Evolutionary conservation across 371 early-diverging fungal species (phyloP).

Genomic region (Lichtheimia ramosa): DNA sequence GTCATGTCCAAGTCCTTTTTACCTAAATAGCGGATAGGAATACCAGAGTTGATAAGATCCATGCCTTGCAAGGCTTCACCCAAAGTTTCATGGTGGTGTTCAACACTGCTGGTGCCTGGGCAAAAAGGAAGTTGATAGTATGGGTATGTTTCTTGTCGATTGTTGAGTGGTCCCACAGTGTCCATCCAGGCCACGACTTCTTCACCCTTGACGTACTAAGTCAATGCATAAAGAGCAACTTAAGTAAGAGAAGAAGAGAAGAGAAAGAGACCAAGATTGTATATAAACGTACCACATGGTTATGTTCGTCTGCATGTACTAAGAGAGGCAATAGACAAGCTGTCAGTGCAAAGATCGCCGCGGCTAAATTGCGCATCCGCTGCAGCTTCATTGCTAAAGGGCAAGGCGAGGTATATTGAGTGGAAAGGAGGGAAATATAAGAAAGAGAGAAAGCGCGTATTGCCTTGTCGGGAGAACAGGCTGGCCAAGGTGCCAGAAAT

Average conservation of each 20-base stretch:
- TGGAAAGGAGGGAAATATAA: no score
- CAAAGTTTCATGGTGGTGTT: conserved; percentile 77
- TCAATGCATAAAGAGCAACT: background rate
- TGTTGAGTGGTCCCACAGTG: conserved; percentile 70
- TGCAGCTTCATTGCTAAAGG: conserved; percentile 3
- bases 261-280: background rate
- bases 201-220: conserved; percentile 53
- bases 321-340: background rate
- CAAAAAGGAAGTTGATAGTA: conserved; percentile 80
- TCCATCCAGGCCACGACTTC: conserved; percentile 74
- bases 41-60: conserved; percentile 73
- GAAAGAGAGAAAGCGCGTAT: no score
- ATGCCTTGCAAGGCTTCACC: conserved; percentile 84
- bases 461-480: no score
- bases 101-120: conserved; percentile 52
- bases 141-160: conserved; percentile 80
- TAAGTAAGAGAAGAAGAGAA: background rate
- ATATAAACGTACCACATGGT: conserved; percentile 41
- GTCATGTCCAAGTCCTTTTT: conserved; percentile 11
- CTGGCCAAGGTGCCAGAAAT: no score
- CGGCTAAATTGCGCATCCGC: conserved; percentile 1
- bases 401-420: no score
- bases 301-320: conserved; percentile 45
- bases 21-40: conserved; percentile 62
- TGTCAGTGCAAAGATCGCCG: conserved; percentile 1